Conservation (phyloP, 2,329 filamentous ascomycete genomes). For the Colletotrichum somersetense region DNA sequence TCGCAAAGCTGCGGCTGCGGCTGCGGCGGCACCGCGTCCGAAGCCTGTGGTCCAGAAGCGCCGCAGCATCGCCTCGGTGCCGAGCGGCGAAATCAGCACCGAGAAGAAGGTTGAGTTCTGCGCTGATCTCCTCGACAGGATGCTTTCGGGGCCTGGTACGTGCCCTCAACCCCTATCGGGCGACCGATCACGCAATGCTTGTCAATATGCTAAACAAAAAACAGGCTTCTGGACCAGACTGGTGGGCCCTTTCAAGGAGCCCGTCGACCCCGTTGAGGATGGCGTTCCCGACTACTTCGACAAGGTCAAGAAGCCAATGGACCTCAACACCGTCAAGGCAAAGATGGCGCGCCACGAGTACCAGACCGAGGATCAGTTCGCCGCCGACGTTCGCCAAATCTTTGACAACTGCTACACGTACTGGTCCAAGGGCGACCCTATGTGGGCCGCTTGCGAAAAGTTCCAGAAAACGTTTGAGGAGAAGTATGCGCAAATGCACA, state of each 20-base stretch:
- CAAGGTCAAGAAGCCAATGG: conserved; percentile 73
- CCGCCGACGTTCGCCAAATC: conserved; percentile 70
- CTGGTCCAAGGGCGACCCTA: conserved; percentile 67
- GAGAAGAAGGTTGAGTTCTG: conserved; percentile 67
- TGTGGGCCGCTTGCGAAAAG: conserved; percentile 68
- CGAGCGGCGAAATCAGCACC: conserved; percentile 42
- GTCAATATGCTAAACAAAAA: conserved; percentile 19
- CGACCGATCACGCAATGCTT: conserved; percentile 2
- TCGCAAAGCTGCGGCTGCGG: conserved; percentile 45
- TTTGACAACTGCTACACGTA: conserved; percentile 75
- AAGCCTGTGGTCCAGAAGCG: conserved; percentile 52
- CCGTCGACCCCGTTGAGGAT: conserved; percentile 68
- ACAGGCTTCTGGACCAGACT: conserved; percentile 75
- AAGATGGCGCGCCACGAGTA: conserved; percentile 71
- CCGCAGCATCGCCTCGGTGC: conserved; percentile 48
- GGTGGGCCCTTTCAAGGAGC: conserved; percentile 71
- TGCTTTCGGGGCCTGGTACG: conserved; percentile 72
- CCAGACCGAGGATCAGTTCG: conserved; percentile 64
- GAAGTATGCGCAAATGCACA: conserved; percentile 70
- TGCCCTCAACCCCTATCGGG: not conserved
- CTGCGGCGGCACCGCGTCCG: conserved; percentile 47
- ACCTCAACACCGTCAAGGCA: conserved; percentile 69
- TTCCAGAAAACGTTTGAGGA: conserved; percentile 71
- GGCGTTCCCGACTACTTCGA: conserved; percentile 72
- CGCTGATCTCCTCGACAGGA: conserved; percentile 67